Percentiles rank a stretch among this genome's conserved stretches.
These are phyloP conservation scores for Musa acuminata DNA, from an alignment of 176 grass and related monocot genomes.

Conservation along the genomic window DNA sequence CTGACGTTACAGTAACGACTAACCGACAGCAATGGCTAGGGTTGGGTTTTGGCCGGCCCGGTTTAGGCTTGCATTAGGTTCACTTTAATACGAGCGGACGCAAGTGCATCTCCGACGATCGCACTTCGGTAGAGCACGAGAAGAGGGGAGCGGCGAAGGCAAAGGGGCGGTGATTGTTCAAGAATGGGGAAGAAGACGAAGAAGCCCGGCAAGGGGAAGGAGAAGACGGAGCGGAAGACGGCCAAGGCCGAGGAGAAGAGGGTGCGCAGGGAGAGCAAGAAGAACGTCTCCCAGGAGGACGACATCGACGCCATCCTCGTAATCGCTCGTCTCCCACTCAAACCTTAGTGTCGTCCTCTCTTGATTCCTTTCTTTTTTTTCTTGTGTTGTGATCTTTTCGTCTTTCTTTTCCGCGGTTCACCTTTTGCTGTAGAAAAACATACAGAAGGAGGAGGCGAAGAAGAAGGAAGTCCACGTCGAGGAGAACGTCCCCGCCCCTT, in stretches of 20 bases:
- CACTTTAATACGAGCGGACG: too few species aligned
- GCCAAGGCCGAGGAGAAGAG: slow-evolving; percentile 84
- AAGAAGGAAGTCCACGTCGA: slow-evolving; percentile 96
- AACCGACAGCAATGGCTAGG: too few species aligned
- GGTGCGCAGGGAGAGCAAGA: slow-evolving; percentile 58
- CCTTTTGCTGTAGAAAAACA: slow-evolving; percentile 42
- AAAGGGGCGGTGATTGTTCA: neutral
- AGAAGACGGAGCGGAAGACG: slow-evolving; percentile 91
- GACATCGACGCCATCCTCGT: slow-evolving; percentile 96
- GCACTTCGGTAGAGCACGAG: neutral
- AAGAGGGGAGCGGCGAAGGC: neutral
- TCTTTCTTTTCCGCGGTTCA: neutral
- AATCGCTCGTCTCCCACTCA: neutral
- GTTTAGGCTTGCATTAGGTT: too few species aligned
- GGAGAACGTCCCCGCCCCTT: slow-evolving; percentile 79
- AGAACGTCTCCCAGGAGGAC: slow-evolving; percentile 64
- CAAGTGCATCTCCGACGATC: neutral
- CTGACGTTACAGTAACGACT: too few species aligned
- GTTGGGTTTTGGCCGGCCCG: too few species aligned
- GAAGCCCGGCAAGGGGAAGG: slow-evolving; percentile 85
- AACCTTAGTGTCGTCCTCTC: neutral
- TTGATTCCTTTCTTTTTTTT: neutral
- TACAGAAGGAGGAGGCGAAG: slow-evolving; percentile 94
- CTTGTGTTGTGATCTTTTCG: neutral
- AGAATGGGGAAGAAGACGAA: slow-evolving; percentile 92